Conservation (phyloP, 2,329 filamentous ascomycete genomes). For the Fusarium odoratissimum region DNA sequence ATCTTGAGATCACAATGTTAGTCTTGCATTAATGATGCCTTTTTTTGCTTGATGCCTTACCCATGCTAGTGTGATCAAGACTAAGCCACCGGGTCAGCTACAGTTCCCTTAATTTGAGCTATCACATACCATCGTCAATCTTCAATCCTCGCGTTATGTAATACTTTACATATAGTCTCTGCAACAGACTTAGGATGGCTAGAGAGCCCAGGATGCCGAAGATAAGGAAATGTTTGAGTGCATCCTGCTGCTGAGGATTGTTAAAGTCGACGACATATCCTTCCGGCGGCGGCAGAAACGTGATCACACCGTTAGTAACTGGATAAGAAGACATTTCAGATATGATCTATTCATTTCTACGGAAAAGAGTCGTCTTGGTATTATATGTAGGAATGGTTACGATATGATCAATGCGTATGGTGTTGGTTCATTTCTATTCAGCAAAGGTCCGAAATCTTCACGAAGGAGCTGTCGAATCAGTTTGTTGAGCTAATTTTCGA, state of each 20-base stretch:
- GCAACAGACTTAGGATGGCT: conserved; percentile 29
- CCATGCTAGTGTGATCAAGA: conserved; percentile 27
- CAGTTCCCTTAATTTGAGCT: fast-evolving
- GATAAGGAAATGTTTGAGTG: conserved; percentile 40
- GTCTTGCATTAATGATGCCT: fast-evolving
- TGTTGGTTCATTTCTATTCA: background rate
- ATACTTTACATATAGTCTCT: conserved; percentile 48
- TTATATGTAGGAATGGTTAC: background rate
- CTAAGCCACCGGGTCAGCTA: conserved; percentile 1
- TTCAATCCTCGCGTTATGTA: conserved; percentile 19
- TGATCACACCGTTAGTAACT: conserved; percentile 39
- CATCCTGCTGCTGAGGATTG: conserved; percentile 42
- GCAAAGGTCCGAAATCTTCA: background rate
- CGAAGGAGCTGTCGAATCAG: background rate
- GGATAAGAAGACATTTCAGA: conserved; percentile 21
- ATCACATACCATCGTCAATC: conserved; percentile 34
- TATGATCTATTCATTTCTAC: background rate
- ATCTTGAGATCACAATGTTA: background rate
- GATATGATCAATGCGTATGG: background rate
- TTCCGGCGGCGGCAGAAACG: conserved; percentile 40
- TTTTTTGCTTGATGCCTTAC: background rate
- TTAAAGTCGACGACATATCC: conserved; percentile 49
- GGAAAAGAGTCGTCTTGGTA: background rate
- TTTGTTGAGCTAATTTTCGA: background rate
- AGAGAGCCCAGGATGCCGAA: conserved; percentile 40